Base-by-base conservation (phyloP, 306 rosid genomes). In the Trifolium pratense region DNA sequence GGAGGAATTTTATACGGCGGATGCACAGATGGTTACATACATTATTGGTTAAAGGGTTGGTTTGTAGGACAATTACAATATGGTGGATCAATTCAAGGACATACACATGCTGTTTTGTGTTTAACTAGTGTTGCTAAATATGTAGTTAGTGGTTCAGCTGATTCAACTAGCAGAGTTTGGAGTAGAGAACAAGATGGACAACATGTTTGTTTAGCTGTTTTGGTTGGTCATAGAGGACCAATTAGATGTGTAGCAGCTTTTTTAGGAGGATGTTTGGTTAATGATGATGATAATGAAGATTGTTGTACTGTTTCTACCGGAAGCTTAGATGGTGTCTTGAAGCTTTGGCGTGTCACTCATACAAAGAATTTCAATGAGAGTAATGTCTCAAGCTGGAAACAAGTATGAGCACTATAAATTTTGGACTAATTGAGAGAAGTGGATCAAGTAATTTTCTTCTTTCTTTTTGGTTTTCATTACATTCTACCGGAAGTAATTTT, bases 41-140 rank as follows among this genome's bases (percentile, higher is more conserved):
- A 94, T 73, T 94, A 68, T 68, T 94, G 98, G 98, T 78, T 87
- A 23, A 91, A 80, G 79, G 95, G 97, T 1, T 88, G 96, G 92
- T 81, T 88, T 64, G 84, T 89, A 1, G 94, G 98, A 6, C 98
- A 91, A 37, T 63, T 91, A 36, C 94, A 94, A 16, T 94, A 94
- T 23, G 94, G 96, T 32, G 96, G 97, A 0, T 87, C 98, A 14
- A 85, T 93, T n/a, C 94, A 88, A 72, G 98, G 98, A 6, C 98
- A 93, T 71, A 91, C 92, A 0, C 98, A 94, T 64, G 94, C 97
- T 2, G 90, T 94, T 2, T 76, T 94, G 90, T 88, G 92, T 36
- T 68, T 94, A 31, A 85, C 90, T 2, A 88, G 84, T 48, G 92
- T 84, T 56, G 87, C 78, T 0, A 87, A 75, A 43, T 91, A 75